Base-by-base conservation (phyloP, 257 asterid species). In the Ophiorrhiza pumila region DNA sequence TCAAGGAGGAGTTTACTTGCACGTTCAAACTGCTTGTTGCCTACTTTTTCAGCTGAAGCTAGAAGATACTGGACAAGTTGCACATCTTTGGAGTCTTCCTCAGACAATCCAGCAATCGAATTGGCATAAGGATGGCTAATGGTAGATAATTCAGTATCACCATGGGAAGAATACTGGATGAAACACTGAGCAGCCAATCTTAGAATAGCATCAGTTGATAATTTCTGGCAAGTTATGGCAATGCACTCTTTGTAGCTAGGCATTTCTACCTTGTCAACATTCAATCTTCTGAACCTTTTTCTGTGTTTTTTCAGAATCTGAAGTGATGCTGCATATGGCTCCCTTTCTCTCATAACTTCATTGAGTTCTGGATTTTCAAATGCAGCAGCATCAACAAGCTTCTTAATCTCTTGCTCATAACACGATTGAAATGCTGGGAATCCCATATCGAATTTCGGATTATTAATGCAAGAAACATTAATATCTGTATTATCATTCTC, bases 181-280 rank as follows among this genome's bases (percentile, higher is more conserved):
- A 87, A 84, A 64, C 71, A 84, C 61, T 84, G 82, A 35, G 89
- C 87, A 41, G 91, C 93, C 62, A 90, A 41, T 60, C 75, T 78
- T 7, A 84, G 78, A 60, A 85, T 87, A 7, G 69, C 83, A 56
- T 76, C 79, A 0, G 80, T 65, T 3, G 86, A 77, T 56, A 81
- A 11, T 42, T 73, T 71, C 59, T 32, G 59, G 53, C 52, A 18
- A 10, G 3, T 46, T 41, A 1, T 37, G 53, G 52, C 55, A 35
- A 2, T 22, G 31, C 37, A 4, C 22, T 45, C 72, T 4, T 25
- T 27, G 35, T 59, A 49, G 56, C 63, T 66, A 10, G 65, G 60
- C 55, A 70, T 15, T 62, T 55, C 69, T 69, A 73, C 71, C 11
- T 69, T 64, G 59, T 74, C 76, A 3, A 82, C 74, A 1, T 74